These are phyloP conservation scores for Nemania diffusa DNA, from an alignment of 2,329 filamentous ascomycete species.

Conservation along the genomic window DNA sequence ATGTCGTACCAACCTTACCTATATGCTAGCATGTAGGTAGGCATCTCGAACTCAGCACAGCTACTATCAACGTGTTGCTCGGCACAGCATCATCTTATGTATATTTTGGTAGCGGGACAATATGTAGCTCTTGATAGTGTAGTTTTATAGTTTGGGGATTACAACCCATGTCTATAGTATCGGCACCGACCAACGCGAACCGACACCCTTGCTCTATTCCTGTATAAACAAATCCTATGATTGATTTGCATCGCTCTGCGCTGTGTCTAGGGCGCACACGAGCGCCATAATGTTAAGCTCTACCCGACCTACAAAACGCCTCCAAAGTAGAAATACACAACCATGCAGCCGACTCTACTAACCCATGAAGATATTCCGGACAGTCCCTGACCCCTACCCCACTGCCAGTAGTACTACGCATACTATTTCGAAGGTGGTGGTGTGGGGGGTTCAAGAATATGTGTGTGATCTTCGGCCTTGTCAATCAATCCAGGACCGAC, in stretches of 20 bases:
- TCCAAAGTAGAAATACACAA: slow-evolving; percentile 17
- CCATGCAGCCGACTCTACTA: slow-evolving; percentile 17
- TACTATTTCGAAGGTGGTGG: slow-evolving; percentile 51
- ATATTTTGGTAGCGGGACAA: neutral
- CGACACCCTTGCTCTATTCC: slow-evolving; percentile 41
- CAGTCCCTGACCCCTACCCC: neutral
- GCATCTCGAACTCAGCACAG: neutral
- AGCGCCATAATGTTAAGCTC: slow-evolving; percentile 10
- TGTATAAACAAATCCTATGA: slow-evolving; percentile 38
- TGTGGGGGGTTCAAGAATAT: slow-evolving; percentile 81
- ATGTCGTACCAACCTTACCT: neutral
- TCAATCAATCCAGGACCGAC: slow-evolving; percentile 75
- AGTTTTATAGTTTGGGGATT: slow-evolving; percentile 1
- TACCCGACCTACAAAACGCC: slow-evolving; percentile 28
- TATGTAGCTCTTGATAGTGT: neutral
- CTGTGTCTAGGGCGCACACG: slow-evolving; percentile 28
- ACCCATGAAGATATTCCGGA: neutral
- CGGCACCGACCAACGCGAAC: neutral
- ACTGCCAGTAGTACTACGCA: neutral
- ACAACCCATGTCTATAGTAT: slow-evolving; percentile 37
- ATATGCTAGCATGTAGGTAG: no score
- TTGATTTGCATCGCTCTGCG: slow-evolving; percentile 40
- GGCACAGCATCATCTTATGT: no score
- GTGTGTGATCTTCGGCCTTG: slow-evolving; percentile 79
- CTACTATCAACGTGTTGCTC: neutral